Percentiles rank a stretch among this genome's conserved stretches.
These are phyloP conservation scores for Lachancea nothofagi DNA, from an alignment of 805 yeast genomes.

Conservation along the genomic window DNA sequence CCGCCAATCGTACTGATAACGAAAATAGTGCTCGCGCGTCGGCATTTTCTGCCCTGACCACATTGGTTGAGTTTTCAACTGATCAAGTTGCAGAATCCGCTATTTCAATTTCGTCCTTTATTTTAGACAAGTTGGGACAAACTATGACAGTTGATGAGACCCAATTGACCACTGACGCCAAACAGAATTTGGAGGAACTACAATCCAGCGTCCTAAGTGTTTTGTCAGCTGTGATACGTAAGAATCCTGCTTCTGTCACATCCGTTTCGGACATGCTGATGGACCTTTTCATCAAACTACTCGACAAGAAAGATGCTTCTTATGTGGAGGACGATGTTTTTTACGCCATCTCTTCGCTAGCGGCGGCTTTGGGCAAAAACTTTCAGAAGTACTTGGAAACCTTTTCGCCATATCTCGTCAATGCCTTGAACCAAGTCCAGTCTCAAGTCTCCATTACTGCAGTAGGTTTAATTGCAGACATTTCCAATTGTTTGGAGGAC, in stretches of 20 bases:
- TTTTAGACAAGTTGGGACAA: slow-evolving; percentile 63
- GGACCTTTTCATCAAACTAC: slow-evolving; percentile 71
- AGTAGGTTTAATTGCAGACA: slow-evolving; percentile 91
- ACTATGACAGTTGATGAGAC: slow-evolving; percentile 59
- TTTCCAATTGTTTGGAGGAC: slow-evolving; percentile 79
- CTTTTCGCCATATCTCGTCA: slow-evolving; percentile 75
- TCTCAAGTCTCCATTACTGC: slow-evolving; percentile 83
- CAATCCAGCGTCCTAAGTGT: slow-evolving; percentile 76
- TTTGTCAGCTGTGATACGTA: slow-evolving; percentile 76
- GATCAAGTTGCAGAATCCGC: slow-evolving; percentile 63
- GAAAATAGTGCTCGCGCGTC: slow-evolving; percentile 88
- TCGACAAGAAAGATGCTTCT: slow-evolving; percentile 59
- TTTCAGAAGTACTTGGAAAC: slow-evolving; percentile 75
- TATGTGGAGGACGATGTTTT: slow-evolving; percentile 88
- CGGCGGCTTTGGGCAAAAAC: slow-evolving; percentile 66
- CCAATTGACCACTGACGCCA: slow-evolving; percentile 61
- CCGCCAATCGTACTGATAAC: slow-evolving; percentile 70
- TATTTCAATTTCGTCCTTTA: slow-evolving; percentile 68
- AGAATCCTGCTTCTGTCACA: slow-evolving; percentile 60
- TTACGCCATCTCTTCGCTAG: slow-evolving; percentile 85
- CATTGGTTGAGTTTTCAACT: slow-evolving; percentile 72
- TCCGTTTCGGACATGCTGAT: slow-evolving; percentile 77
- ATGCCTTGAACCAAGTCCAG: slow-evolving; percentile 76
- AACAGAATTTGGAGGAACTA: slow-evolving; percentile 75
- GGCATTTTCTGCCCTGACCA: slow-evolving; percentile 90